Conservation (phyloP, 345 rosid species). For the Moricandia moricandioides region DNA sequence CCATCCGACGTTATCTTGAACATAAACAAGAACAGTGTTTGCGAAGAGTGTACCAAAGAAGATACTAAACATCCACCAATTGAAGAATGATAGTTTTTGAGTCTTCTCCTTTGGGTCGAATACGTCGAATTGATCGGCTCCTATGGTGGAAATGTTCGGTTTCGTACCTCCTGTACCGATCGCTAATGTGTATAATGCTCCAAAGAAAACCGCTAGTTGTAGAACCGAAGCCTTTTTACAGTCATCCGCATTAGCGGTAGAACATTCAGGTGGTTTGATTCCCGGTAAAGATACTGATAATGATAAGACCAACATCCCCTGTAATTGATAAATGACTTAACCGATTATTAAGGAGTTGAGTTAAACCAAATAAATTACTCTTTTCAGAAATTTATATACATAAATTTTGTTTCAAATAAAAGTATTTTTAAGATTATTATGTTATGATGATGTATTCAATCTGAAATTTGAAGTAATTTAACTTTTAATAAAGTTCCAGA, state of each 20-base stretch:
- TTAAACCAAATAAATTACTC: not conserved
- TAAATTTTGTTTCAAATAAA: not conserved
- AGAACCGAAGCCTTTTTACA: slow-evolving; percentile 62
- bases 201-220: slow-evolving; percentile 63
- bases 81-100: slow-evolving; percentile 85
- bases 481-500: no score
- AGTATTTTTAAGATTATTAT: no score
- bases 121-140: slow-evolving; percentile 91
- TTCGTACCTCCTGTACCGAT: slow-evolving; percentile 93
- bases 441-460: no score
- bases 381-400: not conserved
- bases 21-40: slow-evolving; percentile 72
- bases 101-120: slow-evolving; percentile 75
- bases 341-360: not conserved
- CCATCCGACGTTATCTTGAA: slow-evolving; percentile 94
- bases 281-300: slow-evolving; percentile 67
- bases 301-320: slow-evolving; percentile 80
- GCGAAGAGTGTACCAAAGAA: slow-evolving; percentile 90
- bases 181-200: slow-evolving; percentile 72
- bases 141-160: slow-evolving; percentile 88
- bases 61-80: slow-evolving; percentile 98
- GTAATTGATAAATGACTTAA: slow-evolving; percentile 4
- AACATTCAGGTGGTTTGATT: slow-evolving; percentile 66
- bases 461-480: no score
- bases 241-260: slow-evolving; percentile 22